Percentiles rank a stretch among this genome's conserved stretches.
These are phyloP conservation scores for Hypoxylon sp. DNA, from an alignment of 2,329 filamentous ascomycete genomes.

Conservation along the genomic window DNA sequence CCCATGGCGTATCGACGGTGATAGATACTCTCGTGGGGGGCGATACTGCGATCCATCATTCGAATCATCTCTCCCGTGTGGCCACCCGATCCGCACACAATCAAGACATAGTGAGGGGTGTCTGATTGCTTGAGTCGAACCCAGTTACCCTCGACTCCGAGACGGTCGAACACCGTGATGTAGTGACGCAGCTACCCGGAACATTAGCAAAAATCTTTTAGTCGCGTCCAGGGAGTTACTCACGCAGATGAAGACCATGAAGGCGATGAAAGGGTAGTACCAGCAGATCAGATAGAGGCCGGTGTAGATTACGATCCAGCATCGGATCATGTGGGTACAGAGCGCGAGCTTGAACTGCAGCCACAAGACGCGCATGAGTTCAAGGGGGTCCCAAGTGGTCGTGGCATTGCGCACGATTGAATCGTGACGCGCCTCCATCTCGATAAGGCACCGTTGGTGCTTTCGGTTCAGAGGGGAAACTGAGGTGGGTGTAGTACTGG, in stretches of 20 bases:
- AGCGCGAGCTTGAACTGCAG: slow-evolving; percentile 2
- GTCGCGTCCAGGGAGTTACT: neutral
- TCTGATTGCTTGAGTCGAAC: neutral
- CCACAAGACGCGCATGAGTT: slow-evolving; percentile 7
- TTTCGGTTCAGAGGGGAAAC: slow-evolving; percentile 23
- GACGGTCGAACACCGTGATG: neutral
- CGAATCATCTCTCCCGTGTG: slow-evolving; percentile 96
- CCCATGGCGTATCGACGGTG: slow-evolving; percentile 88
- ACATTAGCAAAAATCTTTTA: slow-evolving; percentile 21
- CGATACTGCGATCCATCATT: slow-evolving; percentile 77
- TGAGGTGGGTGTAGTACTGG: neutral
- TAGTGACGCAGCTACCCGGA: slow-evolving; percentile 22
- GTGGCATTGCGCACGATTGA: slow-evolving; percentile 20
- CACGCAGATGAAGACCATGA: slow-evolving; percentile 17
- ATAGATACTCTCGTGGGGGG: slow-evolving; percentile 62
- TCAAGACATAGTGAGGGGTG: slow-evolving; percentile 70
- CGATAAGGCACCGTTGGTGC: slow-evolving; percentile 38
- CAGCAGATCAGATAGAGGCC: neutral
- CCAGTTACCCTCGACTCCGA: neutral
- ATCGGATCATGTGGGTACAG: neutral
- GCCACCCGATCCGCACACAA: slow-evolving; percentile 92
- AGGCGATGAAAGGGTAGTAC: slow-evolving; percentile 3
- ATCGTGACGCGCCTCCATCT: slow-evolving; percentile 44
- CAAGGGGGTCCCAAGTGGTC: slow-evolving; percentile 5
- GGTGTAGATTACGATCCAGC: slow-evolving; percentile 6